Conservation (phyloP, 352 stramenopile genomes). For the Blastocystis sp. region DNA sequence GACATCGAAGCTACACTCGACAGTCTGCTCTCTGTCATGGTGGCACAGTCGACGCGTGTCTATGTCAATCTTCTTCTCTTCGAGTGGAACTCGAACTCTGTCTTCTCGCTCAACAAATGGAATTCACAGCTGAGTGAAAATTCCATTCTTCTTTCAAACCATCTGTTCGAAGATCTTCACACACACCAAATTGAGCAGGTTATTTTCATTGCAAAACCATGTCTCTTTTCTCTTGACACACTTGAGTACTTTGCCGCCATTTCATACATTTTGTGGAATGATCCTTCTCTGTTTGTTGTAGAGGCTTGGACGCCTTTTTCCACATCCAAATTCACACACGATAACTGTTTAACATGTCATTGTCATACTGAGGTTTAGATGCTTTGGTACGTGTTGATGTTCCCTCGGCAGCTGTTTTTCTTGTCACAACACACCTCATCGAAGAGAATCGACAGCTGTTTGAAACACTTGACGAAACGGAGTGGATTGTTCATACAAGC, state of each 20-base stretch:
- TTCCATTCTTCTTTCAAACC: neutral
- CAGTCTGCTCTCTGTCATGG: neutral
- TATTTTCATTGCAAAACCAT: neutral
- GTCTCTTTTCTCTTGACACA: neutral
- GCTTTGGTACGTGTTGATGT: neutral
- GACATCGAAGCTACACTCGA: neutral
- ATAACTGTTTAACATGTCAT: neutral
- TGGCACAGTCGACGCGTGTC: neutral
- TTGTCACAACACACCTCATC: neutral
- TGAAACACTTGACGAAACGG: neutral
- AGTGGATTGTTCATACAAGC: neutral
- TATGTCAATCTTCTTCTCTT: neutral
- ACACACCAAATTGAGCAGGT: neutral
- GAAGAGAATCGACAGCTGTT: neutral
- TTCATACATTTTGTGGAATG: slow-evolving; percentile 30
- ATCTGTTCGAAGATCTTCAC: neutral
- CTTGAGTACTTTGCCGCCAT: slow-evolving; percentile 16
- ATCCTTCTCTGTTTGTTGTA: neutral
- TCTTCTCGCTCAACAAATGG: neutral
- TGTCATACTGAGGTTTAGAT: neutral
- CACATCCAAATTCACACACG: neutral
- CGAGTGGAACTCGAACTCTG: neutral
- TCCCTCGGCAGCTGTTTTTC: neutral
- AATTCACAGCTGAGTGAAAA: neutral
- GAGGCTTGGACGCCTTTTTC: neutral